Conservation (phyloP, 2,329 filamentous ascomycete genomes). For the Aspergillus persii region DNA sequence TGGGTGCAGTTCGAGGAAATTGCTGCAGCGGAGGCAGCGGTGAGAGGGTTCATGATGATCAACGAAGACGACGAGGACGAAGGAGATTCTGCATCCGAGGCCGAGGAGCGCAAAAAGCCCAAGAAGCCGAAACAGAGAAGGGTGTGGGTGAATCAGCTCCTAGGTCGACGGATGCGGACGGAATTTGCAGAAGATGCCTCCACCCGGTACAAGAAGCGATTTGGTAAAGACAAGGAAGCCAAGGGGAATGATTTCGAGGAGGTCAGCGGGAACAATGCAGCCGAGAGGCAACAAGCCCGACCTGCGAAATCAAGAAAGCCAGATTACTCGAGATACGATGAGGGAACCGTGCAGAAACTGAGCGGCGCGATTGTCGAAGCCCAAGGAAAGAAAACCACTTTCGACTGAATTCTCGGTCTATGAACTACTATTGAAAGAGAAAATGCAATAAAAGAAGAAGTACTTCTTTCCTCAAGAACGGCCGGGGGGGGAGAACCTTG, state of each 20-base stretch:
- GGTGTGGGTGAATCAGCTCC: conserved; percentile 82
- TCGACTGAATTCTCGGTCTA: conserved; percentile 55
- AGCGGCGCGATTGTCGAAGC: conserved; percentile 76
- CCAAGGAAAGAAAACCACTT: conserved; percentile 77
- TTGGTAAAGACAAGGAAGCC: conserved; percentile 66
- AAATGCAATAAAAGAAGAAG: not conserved
- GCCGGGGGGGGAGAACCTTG: not conserved
- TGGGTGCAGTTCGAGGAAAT: conserved; percentile 89
- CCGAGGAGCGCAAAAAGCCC: conserved; percentile 35
- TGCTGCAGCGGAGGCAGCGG: conserved; percentile 70
- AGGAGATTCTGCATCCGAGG: conserved; percentile 46
- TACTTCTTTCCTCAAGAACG: not conserved
- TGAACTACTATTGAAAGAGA: not conserved
- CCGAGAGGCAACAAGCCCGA: conserved; percentile 22
- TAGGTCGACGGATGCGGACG: conserved; percentile 77
- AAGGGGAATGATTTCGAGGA: conserved; percentile 22
- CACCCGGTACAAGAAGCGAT: conserved; percentile 89
- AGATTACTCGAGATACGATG: conserved; percentile 47
- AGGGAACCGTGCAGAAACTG: conserved; percentile 60
- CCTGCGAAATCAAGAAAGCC: conserved; percentile 14
- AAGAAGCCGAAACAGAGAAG: conserved; percentile 48
- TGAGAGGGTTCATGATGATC: conserved; percentile 76
- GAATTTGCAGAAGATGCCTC: conserved; percentile 93
- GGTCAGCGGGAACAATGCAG: conserved; percentile 17
- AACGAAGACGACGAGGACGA: conserved; percentile 46